Conservation (phyloP, 169 alveolate species). For the Eimeria sp. region DNA sequence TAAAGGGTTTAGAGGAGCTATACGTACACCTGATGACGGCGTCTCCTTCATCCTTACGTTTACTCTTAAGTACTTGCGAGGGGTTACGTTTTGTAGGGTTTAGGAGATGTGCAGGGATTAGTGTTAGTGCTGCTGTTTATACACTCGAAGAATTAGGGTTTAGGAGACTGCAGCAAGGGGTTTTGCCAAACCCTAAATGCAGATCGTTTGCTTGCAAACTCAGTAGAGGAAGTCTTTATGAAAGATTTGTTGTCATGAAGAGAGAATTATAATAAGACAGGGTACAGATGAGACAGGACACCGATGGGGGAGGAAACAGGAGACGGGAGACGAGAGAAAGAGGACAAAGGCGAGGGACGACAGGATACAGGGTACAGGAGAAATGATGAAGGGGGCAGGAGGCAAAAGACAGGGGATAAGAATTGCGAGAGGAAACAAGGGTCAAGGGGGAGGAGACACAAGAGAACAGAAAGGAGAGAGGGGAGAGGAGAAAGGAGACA, state of each 20-base stretch:
- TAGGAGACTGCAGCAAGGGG: neutral
- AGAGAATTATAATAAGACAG: neutral
- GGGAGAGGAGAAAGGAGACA: neutral
- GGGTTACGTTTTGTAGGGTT: neutral
- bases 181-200: neutral
- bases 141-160: neutral
- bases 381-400: neutral
- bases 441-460: neutral
- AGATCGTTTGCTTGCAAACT: neutral
- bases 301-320: neutral
- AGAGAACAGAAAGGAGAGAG: neutral
- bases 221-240: neutral
- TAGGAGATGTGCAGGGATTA: neutral
- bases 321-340: neutral
- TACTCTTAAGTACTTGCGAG: neutral
- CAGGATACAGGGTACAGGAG: neutral
- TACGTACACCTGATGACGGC: constrained; percentile 31
- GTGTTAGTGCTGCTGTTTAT: neutral
- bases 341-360: neutral
- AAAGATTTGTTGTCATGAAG: neutral
- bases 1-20: neutral
- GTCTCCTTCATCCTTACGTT: neutral
- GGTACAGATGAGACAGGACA: neutral
- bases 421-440: neutral
- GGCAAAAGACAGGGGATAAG: neutral